Conservation (phyloP, 2,329 filamentous ascomycete species). For the Fusarium dlaminii region DNA sequence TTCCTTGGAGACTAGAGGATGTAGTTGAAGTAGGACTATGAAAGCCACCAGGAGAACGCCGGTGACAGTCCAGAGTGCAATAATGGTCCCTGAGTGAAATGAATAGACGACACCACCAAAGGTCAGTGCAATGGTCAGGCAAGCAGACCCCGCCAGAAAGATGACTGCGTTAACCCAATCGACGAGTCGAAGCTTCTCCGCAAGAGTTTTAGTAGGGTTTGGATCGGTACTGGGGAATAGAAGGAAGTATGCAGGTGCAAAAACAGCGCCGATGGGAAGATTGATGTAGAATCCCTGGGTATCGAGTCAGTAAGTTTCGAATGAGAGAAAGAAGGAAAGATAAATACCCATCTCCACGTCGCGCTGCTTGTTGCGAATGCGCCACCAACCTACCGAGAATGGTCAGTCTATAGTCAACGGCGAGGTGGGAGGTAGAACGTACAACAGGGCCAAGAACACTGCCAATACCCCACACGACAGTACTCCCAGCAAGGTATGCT, state of each 20-base stretch:
- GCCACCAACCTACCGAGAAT: background rate
- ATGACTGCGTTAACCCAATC: background rate
- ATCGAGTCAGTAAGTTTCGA: rapidly evolving
- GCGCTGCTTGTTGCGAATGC: background rate
- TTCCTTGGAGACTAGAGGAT: background rate
- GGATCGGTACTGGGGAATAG: background rate
- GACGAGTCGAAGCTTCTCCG: background rate
- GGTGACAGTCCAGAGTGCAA: background rate
- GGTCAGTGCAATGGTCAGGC: background rate
- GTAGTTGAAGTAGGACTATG: background rate
- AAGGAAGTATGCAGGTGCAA: background rate
- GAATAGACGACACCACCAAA: background rate
- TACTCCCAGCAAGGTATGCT: background rate
- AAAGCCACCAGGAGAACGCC: background rate
- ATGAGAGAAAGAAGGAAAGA: background rate
- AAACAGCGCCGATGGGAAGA: background rate
- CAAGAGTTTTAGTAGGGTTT: background rate
- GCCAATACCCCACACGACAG: background rate
- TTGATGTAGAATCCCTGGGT: background rate
- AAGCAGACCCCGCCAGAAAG: background rate
- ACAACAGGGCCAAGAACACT: background rate
- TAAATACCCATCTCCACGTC: background rate
- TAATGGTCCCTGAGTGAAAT: background rate
- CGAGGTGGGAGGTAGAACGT: rapidly evolving
- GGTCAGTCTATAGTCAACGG: background rate